A percentile compares a stretch with the other conserved stretches of the same genome.
These are phyloP conservation scores for Hypoxylon sp. DNA, from an alignment of 2,329 filamentous ascomycete species.

Conservation along the genomic window DNA sequence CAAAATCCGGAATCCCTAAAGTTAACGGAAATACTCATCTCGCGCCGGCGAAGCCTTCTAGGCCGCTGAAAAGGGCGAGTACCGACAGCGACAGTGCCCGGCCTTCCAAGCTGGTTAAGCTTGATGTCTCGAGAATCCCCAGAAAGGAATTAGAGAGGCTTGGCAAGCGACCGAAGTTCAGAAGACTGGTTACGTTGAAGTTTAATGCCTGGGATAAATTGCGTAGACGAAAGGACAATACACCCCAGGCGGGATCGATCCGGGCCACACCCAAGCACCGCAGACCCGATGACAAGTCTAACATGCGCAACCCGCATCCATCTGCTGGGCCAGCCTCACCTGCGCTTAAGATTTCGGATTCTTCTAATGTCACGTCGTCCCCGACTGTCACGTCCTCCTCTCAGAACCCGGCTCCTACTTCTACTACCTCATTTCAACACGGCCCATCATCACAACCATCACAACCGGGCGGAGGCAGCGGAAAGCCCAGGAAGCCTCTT, in stretches of 20 bases:
- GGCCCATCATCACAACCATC: conserved; percentile 33
- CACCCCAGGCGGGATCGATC: conserved; percentile 46
- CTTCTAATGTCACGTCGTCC: conserved; percentile 21
- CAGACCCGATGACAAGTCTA: conserved; percentile 36
- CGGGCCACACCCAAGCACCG: conserved; percentile 50
- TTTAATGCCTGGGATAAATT: conserved; percentile 50
- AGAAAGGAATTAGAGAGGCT: conserved; percentile 43
- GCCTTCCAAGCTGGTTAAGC: conserved; percentile 53
- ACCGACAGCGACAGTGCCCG: conserved; percentile 49
- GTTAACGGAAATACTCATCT: conserved; percentile 40
- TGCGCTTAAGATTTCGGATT: conserved; percentile 10
- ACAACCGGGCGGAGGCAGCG: conserved; percentile 34
- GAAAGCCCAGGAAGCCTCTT: conserved; percentile 50
- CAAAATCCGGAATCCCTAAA: conserved; percentile 42
- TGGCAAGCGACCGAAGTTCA: conserved; percentile 33
- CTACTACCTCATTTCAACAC: conserved; percentile 21
- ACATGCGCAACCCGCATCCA: conserved; percentile 17
- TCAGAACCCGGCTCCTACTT: conserved; percentile 4
- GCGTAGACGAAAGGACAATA: conserved; percentile 37
- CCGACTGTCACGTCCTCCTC: conserved; percentile 7
- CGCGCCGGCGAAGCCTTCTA: conserved; percentile 38
- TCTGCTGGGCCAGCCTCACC: conserved; percentile 16
- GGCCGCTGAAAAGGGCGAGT: conserved; percentile 48
- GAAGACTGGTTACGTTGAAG: conserved; percentile 47
- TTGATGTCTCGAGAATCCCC: conserved; percentile 49